Evolutionary conservation across 306 rosid genomes (phyloP).

Genomic region (Quercus mongolica): DNA sequence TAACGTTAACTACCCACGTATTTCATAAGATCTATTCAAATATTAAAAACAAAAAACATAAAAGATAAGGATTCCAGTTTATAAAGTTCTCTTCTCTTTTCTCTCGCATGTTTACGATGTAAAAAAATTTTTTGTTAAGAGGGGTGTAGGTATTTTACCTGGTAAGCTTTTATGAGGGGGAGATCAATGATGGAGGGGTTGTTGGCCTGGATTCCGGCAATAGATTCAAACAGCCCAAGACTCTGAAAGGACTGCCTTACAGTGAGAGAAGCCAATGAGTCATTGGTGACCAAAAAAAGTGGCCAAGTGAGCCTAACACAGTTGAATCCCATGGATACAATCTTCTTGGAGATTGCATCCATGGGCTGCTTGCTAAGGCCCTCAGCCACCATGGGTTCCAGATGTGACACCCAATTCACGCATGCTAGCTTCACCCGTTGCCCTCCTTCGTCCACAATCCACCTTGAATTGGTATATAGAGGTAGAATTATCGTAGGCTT

Average conservation of each 20-base stretch:
- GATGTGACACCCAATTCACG: slow-evolving; percentile 82
- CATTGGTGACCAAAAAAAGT: slow-evolving; percentile 44
- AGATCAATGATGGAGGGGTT: slow-evolving; percentile 76
- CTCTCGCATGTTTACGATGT: not conserved
- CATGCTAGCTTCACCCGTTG: slow-evolving; percentile 75
- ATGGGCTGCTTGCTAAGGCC: slow-evolving; percentile 78
- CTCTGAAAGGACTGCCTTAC: slow-evolving; percentile 72
- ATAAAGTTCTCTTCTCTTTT: not conserved
- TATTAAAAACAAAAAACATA: not conserved
- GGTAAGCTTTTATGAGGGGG: slow-evolving; percentile 61
- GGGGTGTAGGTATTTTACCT: slow-evolving; percentile 32
- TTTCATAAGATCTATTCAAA: not conserved
- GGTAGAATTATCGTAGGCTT: slow-evolving; percentile 30
- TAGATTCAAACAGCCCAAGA: slow-evolving; percentile 41
- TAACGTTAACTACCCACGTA: not conserved
- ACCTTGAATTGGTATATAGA: slow-evolving; percentile 60
- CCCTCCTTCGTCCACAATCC: slow-evolving; percentile 68
- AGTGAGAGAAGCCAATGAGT: slow-evolving; percentile 57
- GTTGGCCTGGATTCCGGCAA: slow-evolving; percentile 61
- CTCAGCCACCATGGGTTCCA: slow-evolving; percentile 70
- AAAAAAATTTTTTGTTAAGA: not conserved
- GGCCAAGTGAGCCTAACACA: slow-evolving; percentile 98
- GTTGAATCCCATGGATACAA: slow-evolving; percentile 71
- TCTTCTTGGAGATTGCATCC: slow-evolving; percentile 47
- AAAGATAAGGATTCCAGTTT: not conserved